Base-by-base conservation (phyloP, 139 green algal genomes). In the Ostreobium quekettii region DNA sequence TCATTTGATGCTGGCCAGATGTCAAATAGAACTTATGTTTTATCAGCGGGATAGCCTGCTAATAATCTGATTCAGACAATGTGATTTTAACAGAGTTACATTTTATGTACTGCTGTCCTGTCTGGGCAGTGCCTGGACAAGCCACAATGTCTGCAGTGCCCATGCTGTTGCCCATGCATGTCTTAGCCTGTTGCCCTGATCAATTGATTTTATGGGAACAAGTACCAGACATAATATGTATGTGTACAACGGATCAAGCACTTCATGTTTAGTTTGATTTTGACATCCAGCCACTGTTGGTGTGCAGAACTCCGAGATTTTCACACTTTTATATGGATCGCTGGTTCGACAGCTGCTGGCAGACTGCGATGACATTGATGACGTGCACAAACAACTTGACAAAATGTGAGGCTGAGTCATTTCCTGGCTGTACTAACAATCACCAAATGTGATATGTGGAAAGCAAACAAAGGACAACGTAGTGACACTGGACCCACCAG, bases 351-450 rank as follows among this genome's bases (percentile, higher is more conserved):
- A 99, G 72, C 83, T 99, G 1, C 83, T 99, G 26, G 73, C 80
- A 1, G 93, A 99, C 67, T 86, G 91, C 56, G 92, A 97, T 61
- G 90, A 97, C 60, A 74, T 96, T 0, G 83, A 91, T n/a, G 88
- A 93, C 64, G 91, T 97, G 48, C 97, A 99, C 78, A 95, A 93
- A 68, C 87, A 97, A 79, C 85, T 99, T 0, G 91, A 97, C 36
- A 85, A 83, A 15, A 97, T 99, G 91, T 89, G 53, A 67, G 79
- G 60, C 60, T n/a, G n/a, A n/a, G n/a, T n/a, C n/a, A n/a, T n/a
- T n/a, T n/a, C n/a, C n/a, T n/a, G n/a, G n/a, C n/a, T n/a, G n/a
- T n/a, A n/a, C n/a, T n/a, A n/a, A n/a, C n/a, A n/a, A n/a, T n/a
- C n/a, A n/a, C n/a, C n/a, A n/a, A n/a, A n/a, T n/a, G n/a, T n/a